phyloP scores from a whole-genome alignment of 352 stramenopile genomes.

The Saprolegnia diclina region DNA sequence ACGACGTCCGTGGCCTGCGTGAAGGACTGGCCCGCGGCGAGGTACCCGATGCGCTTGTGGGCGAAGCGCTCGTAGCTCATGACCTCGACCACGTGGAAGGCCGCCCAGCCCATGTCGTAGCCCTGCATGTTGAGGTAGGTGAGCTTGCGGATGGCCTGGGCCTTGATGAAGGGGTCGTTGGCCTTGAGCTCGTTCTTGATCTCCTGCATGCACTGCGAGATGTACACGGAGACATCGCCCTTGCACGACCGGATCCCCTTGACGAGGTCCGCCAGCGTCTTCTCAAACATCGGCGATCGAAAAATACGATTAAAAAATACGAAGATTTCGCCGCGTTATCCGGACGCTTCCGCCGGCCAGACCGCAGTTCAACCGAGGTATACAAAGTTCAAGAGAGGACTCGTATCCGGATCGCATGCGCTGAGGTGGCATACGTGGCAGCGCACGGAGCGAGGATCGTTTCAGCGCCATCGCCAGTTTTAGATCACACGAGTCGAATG shows the following conservation, averaged over 20 bases:
- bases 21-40: constrained; percentile 94
- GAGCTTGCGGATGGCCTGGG: constrained; percentile 95
- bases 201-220: constrained; percentile 95
- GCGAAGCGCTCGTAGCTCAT: constrained; percentile 95
- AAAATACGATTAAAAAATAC: background rate
- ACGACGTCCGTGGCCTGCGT: constrained; percentile 97
- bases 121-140: constrained; percentile 98
- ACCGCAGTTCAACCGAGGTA: too few relatives aligned
- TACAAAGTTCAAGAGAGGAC: too few relatives aligned
- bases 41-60: constrained; percentile 96
- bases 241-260: constrained; percentile 98
- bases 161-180: constrained; percentile 95
- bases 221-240: constrained; percentile 93
- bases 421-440: too few relatives aligned
- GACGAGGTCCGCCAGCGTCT: constrained; percentile 97
- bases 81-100: constrained; percentile 98
- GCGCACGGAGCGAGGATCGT: too few relatives aligned
- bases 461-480: background rate
- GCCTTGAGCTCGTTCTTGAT: constrained; percentile 97
- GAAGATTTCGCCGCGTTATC: background rate
- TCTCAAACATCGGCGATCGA: constrained; percentile 98
- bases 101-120: constrained; percentile 97
- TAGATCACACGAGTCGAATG: background rate
- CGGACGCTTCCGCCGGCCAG: background rate
- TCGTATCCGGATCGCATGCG: too few relatives aligned